These are phyloP conservation scores for Suillus placidus DNA, from an alignment of 768 basidiomycete species.

Conservation along the genomic window DNA sequence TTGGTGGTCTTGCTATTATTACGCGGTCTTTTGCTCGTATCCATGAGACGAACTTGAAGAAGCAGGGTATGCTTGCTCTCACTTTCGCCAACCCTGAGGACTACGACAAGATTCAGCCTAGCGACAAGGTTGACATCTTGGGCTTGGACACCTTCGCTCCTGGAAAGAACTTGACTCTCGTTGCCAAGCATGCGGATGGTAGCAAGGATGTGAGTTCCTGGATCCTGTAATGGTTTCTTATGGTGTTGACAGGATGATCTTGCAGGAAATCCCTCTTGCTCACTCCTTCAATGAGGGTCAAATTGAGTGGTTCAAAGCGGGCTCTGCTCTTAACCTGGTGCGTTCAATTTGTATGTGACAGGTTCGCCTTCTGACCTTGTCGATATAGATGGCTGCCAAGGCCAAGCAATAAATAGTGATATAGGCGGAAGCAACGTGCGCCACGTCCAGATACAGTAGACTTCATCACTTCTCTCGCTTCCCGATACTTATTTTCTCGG, in stretches of 20 bases:
- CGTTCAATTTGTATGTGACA: slow-evolving; percentile 24
- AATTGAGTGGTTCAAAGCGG: slow-evolving; percentile 99
- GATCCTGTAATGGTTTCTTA: neutral
- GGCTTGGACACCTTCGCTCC: slow-evolving; percentile 89
- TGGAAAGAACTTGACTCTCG: slow-evolving; percentile 86
- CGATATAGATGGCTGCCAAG: slow-evolving; percentile 64
- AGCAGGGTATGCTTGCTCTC: slow-evolving; percentile 98
- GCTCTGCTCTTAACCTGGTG: slow-evolving; percentile 89
- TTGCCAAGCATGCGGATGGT: slow-evolving; percentile 83
- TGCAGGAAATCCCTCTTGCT: slow-evolving; percentile 71
- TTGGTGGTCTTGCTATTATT: slow-evolving; percentile 95
- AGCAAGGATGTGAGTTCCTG: slow-evolving; percentile 55
- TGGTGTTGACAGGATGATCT: slow-evolving; percentile 19
- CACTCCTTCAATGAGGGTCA: slow-evolving; percentile 98
- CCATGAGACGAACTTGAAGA: slow-evolving; percentile 98
- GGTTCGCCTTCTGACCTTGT: slow-evolving; percentile 14
- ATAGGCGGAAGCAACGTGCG: neutral
- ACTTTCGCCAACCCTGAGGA: slow-evolving; percentile 91
- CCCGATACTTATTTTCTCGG: neutral
- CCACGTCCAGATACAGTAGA: neutral
- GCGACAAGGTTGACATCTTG: slow-evolving; percentile 86
- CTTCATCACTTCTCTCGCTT: neutral
- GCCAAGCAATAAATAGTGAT: slow-evolving; percentile 45
- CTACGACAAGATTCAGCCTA: slow-evolving; percentile 89
- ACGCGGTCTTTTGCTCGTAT: slow-evolving; percentile 97